Conservation (phyloP, 345 rosid species). For the Luvunga scandens region DNA sequence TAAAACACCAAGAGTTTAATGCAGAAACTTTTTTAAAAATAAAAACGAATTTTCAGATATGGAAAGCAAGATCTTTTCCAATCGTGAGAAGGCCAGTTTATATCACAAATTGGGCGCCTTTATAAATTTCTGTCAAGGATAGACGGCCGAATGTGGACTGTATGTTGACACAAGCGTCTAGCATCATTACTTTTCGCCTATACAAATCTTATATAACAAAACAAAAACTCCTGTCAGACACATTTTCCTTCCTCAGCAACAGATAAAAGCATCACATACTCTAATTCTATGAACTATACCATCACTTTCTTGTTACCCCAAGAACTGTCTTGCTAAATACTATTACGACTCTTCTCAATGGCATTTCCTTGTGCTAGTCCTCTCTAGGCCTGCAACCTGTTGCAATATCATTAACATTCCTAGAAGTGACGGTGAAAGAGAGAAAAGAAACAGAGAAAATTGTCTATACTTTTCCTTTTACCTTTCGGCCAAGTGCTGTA, state of each 20-base stretch:
- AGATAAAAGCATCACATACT: neutral
- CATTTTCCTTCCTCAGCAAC: neutral
- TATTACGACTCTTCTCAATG: slow-evolving; percentile 7
- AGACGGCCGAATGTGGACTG: too few relatives aligned
- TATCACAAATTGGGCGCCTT: neutral
- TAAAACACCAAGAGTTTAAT: neutral
- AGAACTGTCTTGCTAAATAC: slow-evolving; percentile 1
- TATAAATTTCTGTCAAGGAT: neutral
- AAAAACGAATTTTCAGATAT: neutral
- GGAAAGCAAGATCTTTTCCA: neutral
- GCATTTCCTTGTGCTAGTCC: slow-evolving; percentile 10
- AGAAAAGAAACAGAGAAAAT: neutral
- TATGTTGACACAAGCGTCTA: neutral
- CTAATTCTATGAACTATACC: neutral
- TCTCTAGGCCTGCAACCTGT: slow-evolving; percentile 24
- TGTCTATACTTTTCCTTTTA: neutral
- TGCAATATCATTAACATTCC: slow-evolving; percentile 8
- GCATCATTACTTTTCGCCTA: neutral
- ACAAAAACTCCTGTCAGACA: neutral
- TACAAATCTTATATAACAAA: neutral
- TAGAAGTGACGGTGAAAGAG: neutral
- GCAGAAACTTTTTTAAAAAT: too few relatives aligned
- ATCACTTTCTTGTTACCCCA: neutral
- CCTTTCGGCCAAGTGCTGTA: slow-evolving; percentile 37
- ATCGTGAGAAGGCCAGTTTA: neutral